A percentile compares a stretch with the other conserved stretches of the same genome.
These are phyloP conservation scores for Pontederia crassipes DNA, from an alignment of 176 grass and related monocot genomes.

Conservation along the genomic window DNA sequence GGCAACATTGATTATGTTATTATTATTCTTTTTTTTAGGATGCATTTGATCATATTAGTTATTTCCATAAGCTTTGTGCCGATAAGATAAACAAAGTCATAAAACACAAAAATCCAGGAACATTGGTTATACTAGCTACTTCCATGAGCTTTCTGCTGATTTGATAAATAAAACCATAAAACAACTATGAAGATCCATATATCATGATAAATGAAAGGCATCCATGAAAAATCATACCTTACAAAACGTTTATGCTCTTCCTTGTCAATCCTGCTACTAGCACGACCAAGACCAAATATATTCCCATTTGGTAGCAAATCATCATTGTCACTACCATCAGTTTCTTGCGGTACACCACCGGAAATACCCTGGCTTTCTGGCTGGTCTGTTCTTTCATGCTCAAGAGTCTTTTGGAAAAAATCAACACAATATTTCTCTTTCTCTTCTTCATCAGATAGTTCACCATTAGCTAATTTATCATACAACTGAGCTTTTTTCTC, in stretches of 20 bases:
- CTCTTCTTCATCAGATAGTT: slow-evolving; percentile 83
- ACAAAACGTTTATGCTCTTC: slow-evolving; percentile 91
- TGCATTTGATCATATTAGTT: too few relatives aligned
- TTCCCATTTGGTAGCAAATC: slow-evolving; percentile 32
- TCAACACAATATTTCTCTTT: slow-evolving; percentile 93
- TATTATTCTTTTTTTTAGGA: too few relatives aligned
- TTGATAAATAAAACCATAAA: not conserved
- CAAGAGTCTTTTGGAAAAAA: slow-evolving; percentile 75
- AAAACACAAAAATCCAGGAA: too few relatives aligned
- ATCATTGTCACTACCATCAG: slow-evolving; percentile 27
- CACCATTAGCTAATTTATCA: slow-evolving; percentile 68
- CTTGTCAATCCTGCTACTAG: slow-evolving; percentile 38
- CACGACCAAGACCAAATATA: slow-evolving; percentile 52
- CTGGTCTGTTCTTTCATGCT: slow-evolving; percentile 33
- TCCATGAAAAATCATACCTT: slow-evolving; percentile 49
- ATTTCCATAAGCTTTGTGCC: too few relatives aligned
- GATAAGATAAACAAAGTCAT: too few relatives aligned
- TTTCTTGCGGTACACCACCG: slow-evolving; percentile 27
- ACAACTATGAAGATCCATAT: not conserved
- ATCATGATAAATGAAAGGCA: not conserved
- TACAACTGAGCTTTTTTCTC: slow-evolving; percentile 88
- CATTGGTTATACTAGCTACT: too few relatives aligned
- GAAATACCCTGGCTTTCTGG: slow-evolving; percentile 23
- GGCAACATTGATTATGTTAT: too few relatives aligned
- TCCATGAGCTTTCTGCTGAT: too few relatives aligned